Evolutionary conservation across 352 stramenopile genomes (phyloP).

Genomic region (Pythium monospermum): DNA sequence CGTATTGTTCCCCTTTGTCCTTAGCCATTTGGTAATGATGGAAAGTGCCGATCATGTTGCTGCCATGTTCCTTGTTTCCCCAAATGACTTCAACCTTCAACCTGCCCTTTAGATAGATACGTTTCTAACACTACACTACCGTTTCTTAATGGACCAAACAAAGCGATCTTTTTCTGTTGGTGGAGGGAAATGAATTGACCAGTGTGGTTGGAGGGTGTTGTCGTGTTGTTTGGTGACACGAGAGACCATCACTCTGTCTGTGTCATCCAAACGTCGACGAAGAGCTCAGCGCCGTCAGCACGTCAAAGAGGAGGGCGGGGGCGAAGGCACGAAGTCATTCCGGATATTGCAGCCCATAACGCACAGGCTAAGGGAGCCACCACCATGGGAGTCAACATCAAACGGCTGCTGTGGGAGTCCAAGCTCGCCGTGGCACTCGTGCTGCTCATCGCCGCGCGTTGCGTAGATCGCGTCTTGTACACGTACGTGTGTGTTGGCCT

Average conservation of each 20-base stretch:
- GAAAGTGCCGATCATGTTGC: too few species aligned
- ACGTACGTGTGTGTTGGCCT: slow-evolving; percentile 44
- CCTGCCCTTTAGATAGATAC: not conserved
- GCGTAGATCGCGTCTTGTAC: slow-evolving; percentile 81
- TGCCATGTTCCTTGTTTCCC: not conserved
- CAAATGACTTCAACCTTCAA: not conserved
- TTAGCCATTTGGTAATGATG: too few species aligned
- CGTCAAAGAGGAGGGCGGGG: not conserved
- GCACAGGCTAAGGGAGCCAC: too few species aligned
- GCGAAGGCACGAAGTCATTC: too few species aligned
- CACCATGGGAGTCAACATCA: slow-evolving; percentile 39
- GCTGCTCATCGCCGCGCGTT: slow-evolving; percentile 72
- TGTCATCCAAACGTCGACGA: not conserved
- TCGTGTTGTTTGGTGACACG: slow-evolving; percentile 2
- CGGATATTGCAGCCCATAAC: too few species aligned
- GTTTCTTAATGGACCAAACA: too few species aligned
- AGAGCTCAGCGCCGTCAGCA: slow-evolving; percentile 5
- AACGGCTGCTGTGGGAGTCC: slow-evolving; percentile 76
- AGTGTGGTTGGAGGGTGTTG: too few species aligned
- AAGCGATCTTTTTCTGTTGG: slow-evolving; percentile 10
- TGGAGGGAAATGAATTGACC: not conserved
- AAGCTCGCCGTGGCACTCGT: slow-evolving; percentile 77
- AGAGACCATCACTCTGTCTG: slow-evolving; percentile 17
- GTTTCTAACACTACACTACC: not conserved
- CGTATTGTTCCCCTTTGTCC: too few species aligned